Evolutionary conservation across 1,284 basidiomycete species (phyloP).

Genomic region (Pyrrhoderma lamaoense): DNA sequence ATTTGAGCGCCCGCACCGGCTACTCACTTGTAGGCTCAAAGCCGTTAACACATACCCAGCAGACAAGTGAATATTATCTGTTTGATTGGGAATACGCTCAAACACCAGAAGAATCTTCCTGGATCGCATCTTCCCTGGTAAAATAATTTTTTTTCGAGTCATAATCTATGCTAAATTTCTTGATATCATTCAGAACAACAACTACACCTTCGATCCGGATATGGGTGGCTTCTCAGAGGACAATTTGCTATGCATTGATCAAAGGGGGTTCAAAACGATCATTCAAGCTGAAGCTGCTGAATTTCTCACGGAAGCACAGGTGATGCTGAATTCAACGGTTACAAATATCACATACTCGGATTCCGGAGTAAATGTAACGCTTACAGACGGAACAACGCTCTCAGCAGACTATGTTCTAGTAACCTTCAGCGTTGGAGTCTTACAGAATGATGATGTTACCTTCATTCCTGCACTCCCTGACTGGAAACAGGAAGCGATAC

Average conservation of each 20-base stretch:
- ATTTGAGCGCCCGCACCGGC: conserved; percentile 41
- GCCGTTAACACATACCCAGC: conserved; percentile 35
- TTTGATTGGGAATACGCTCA: conserved; percentile 50
- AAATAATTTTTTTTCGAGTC: conserved; percentile 8
- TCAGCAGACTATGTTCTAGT: conserved; percentile 49
- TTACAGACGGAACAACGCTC: conserved; percentile 38
- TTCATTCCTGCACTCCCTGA: conserved; percentile 50
- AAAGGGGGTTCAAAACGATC: conserved; percentile 52
- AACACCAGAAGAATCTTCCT: conserved; percentile 54
- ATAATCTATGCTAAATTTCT: neutral
- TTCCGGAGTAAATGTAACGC: conserved; percentile 37
- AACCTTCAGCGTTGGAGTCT: conserved; percentile 56
- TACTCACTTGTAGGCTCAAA: conserved; percentile 41
- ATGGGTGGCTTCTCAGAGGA: conserved; percentile 52
- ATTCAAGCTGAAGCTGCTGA: conserved; percentile 47
- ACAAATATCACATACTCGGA: conserved; percentile 40
- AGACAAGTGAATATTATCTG: conserved; percentile 47
- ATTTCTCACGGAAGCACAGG: conserved; percentile 41
- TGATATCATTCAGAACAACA: conserved; percentile 42
- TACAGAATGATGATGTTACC: conserved; percentile 53
- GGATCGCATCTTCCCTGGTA: conserved; percentile 56
- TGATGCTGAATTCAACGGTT: conserved; percentile 48
- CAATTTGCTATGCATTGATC: conserved; percentile 51
- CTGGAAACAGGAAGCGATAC: conserved; percentile 63
- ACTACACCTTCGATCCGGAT: conserved; percentile 53